phyloP scores from a whole-genome alignment of 2,329 filamentous ascomycete species.

The Zymoseptoria ardabiliae region DNA sequence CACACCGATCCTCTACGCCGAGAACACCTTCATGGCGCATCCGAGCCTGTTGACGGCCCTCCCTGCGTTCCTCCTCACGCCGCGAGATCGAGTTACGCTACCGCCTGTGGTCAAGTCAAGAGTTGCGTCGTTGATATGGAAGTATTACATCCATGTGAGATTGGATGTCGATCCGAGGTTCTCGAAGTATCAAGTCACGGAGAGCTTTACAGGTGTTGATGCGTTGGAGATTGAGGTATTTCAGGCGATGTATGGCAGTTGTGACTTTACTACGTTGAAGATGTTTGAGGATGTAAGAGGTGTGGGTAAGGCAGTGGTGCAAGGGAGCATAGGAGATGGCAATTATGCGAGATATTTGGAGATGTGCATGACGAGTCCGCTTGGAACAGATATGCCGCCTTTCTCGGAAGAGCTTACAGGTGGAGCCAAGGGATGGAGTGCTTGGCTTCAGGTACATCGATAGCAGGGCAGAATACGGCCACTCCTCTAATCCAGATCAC shows the following conservation, averaged over 20 bases:
- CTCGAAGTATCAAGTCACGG: constrained; percentile 30
- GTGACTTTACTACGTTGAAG: constrained; percentile 36
- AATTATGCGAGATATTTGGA: constrained; percentile 40
- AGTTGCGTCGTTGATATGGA: constrained; percentile 32
- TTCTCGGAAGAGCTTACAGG: constrained; percentile 17
- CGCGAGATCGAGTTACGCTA: constrained; percentile 12
- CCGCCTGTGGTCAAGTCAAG: constrained; percentile 31
- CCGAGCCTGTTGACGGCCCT: constrained; percentile 38
- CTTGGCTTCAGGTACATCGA: constrained; percentile 10
- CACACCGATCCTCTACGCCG: constrained; percentile 40
- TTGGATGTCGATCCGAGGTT: constrained; percentile 46
- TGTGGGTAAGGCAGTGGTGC: constrained; percentile 38
- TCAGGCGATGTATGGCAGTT: constrained; percentile 39
- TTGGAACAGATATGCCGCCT: constrained; percentile 23
- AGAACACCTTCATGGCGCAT: constrained; percentile 46
- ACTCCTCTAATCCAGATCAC: not conserved
- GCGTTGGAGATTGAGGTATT: constrained; percentile 45
- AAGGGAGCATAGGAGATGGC: constrained; percentile 35
- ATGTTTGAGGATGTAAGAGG: constrained; percentile 42
- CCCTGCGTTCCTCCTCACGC: constrained; percentile 34
- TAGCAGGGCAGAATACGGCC: not conserved
- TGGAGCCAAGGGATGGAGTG: constrained; percentile 13
- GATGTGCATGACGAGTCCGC: constrained; percentile 35
- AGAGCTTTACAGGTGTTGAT: constrained; percentile 41
- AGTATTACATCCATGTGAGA: constrained; percentile 41